phyloP scores from a whole-genome alignment of 176 grass and related monocot genomes.

The Triticum aestivum region DNA sequence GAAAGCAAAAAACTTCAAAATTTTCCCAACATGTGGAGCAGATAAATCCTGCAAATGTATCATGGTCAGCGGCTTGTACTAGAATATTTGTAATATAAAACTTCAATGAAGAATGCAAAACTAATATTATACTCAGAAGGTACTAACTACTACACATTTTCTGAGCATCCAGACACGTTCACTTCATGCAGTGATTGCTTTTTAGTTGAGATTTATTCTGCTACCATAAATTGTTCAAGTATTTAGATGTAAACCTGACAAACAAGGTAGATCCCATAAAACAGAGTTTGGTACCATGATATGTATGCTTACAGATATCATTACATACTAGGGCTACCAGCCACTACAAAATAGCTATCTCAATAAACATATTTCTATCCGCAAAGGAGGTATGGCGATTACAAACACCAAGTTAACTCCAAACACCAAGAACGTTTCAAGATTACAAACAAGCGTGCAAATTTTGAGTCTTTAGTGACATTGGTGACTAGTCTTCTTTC shows the following conservation, averaged over 20 bases:
- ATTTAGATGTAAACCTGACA: not conserved
- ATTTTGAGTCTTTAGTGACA: not conserved
- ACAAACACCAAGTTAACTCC: not conserved
- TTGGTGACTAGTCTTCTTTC: not conserved
- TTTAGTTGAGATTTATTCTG: not conserved
- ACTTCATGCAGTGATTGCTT: not conserved
- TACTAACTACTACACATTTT: not conserved
- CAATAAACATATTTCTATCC: not conserved
- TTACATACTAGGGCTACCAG: not conserved
- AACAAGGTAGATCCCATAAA: not conserved
- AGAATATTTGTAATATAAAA: not conserved
- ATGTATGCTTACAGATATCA: not conserved
- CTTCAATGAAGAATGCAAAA: constrained; percentile 18
- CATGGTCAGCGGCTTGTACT: not conserved
- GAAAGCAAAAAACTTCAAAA: not conserved
- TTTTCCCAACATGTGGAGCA: not conserved
- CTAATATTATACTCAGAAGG: not conserved
- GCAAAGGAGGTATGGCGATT: not conserved
- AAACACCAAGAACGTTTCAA: not conserved
- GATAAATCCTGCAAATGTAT: constrained; percentile 41
- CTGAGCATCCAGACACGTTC: not conserved
- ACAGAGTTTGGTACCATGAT: not conserved
- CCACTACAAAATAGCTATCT: constrained; percentile 1
- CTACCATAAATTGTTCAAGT: constrained; percentile 1
- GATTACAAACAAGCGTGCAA: not conserved